These are phyloP conservation scores for Botrytis cinerea DNA, from an alignment of 2,329 filamentous ascomycete genomes.

Conservation along the genomic window DNA sequence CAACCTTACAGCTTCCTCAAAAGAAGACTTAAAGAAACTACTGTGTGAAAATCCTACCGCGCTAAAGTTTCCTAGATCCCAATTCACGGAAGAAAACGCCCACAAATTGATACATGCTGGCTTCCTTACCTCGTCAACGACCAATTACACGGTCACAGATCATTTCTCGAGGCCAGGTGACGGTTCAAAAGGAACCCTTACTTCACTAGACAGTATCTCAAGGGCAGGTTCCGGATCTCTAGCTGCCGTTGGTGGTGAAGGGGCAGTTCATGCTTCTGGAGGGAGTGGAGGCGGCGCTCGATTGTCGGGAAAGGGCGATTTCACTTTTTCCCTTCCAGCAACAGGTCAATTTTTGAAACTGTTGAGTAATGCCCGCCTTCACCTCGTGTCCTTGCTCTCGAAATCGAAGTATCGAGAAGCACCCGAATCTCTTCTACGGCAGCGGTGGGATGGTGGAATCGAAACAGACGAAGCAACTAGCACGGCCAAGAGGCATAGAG, in stretches of 20 bases:
- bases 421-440: slow-evolving; percentile 60
- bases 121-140: slow-evolving; percentile 60
- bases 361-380: slow-evolving; percentile 59
- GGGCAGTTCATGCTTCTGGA: slow-evolving; percentile 64
- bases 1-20: slow-evolving; percentile 47
- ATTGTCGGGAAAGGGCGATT: slow-evolving; percentile 36
- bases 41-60: slow-evolving; percentile 54
- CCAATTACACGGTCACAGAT: slow-evolving; percentile 43
- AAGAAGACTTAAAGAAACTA: slow-evolving; percentile 53
- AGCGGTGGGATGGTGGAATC: slow-evolving; percentile 72
- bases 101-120: slow-evolving; percentile 64
- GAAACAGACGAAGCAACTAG: slow-evolving; percentile 48
- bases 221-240: slow-evolving; percentile 67
- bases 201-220: slow-evolving; percentile 63
- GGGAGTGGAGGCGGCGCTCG: slow-evolving; percentile 47
- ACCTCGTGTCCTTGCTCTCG: slow-evolving; percentile 60
- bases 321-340: slow-evolving; percentile 65
- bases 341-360: slow-evolving; percentile 69
- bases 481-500: slow-evolving; percentile 53
- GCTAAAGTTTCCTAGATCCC: slow-evolving; percentile 44
- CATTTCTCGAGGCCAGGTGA: slow-evolving; percentile 47
- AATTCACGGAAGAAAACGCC: slow-evolving; percentile 50
- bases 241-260: slow-evolving; percentile 68
- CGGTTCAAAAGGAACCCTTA: slow-evolving; percentile 51
- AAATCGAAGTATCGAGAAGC: slow-evolving; percentile 64